Base-by-base conservation (phyloP, 2,329 filamentous ascomycete species). In the Penicillium sp. region DNA sequence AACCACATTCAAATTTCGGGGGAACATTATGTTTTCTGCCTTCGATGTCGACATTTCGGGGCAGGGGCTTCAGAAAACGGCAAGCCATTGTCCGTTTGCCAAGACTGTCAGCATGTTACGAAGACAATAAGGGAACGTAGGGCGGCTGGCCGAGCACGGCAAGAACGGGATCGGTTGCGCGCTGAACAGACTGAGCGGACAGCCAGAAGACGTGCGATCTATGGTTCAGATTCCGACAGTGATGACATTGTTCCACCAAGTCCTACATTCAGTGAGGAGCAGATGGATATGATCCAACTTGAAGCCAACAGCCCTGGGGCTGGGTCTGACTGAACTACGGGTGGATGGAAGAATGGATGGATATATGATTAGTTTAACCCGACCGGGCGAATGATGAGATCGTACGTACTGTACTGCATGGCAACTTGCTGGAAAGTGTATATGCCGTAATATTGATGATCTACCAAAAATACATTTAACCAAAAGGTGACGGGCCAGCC, bases 281-380 rank as follows among this genome's bases (percentile, higher is more conserved):
- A 43, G 18, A 57, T 57, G 46, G 48, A 56, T 22, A 39, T 52
- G 47, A 32, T 55, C 32, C 52, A 55, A 38, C 18, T 34, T 27
- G 52, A 50, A 43, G 52, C 52, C 39, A 56, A 56, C 46, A 56
- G 54, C 45, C 54, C 54, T 29, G 43, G 47, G 38, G 29, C 49
- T 50, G 49, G 49, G 39, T 52, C 49, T 52, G 54, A 52, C 39
- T 56, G 54, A 52, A 52, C n/a, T 32, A 32, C 31, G 31, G 31
- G 31, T 32, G 31, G 44, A 13, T 18, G 9, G 16, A 13, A 16
- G 40, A 38, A 49, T 48, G 22, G 36, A 32, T 22, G 21, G 6
- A 38, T 29, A 29, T 44, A 32, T 32, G 31, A 32, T 32, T 32
- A n/a, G 31, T 32, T 32, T 32, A 32, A 32, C 8, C 31, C 31